These are phyloP conservation scores for Podospora didyma DNA, from an alignment of 495 filamentous ascomycete species.

Conservation along the genomic window DNA sequence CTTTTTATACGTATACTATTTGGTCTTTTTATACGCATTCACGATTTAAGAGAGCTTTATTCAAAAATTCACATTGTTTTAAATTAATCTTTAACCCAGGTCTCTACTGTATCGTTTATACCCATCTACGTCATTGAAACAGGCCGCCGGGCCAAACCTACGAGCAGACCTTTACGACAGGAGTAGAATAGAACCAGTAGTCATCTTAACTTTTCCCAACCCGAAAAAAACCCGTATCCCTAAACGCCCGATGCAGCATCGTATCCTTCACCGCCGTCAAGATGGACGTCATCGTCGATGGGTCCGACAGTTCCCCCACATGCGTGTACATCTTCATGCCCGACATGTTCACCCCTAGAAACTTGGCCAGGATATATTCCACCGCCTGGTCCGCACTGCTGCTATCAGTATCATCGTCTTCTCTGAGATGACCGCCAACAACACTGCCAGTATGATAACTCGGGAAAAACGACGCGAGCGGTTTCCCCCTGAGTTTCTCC, in stretches of 20 bases:
- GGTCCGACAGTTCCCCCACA: constrained; percentile 5
- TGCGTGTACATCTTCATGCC: constrained; percentile 5
- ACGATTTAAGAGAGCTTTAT: too few species aligned
- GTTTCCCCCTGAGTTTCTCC: not conserved
- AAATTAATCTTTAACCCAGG: too few species aligned
- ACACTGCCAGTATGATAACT: too few species aligned
- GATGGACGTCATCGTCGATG: constrained; percentile 2
- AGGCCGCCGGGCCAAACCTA: too few species aligned
- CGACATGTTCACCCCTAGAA: not conserved
- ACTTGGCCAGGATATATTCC: constrained; percentile 3
- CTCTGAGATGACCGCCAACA: too few species aligned
- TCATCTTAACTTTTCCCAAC: not conserved
- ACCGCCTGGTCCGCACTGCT: not conserved
- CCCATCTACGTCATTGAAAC: too few species aligned
- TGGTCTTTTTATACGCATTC: too few species aligned
- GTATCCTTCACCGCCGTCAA: constrained; percentile 8
- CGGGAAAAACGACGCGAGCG: not conserved
- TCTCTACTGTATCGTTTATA: too few species aligned
- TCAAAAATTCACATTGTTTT: too few species aligned
- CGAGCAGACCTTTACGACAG: too few species aligned
- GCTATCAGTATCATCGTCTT: constrained; percentile 1
- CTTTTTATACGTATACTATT: too few species aligned
- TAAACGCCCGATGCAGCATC: constrained; percentile 6
- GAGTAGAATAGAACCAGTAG: too few species aligned
- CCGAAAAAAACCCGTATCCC: constrained; percentile 1